Conservation (phyloP, 2,329 filamentous ascomycete species). For the Ceratocystis lukuohia region DNA sequence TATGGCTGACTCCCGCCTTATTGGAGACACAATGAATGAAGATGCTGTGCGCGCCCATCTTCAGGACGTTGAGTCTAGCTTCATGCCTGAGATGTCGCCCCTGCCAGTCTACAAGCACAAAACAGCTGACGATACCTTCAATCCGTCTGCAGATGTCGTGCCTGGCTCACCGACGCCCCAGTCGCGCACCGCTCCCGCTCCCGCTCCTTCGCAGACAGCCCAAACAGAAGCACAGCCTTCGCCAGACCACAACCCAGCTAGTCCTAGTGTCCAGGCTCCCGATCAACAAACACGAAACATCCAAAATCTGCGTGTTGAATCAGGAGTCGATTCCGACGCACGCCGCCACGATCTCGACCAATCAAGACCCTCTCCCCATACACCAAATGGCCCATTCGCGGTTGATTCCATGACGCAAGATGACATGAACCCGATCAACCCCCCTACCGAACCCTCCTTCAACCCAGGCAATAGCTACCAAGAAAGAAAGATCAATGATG, state of each 20-base stretch:
- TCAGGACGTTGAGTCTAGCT: slow-evolving; percentile 53
- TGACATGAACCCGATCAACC: slow-evolving; percentile 10
- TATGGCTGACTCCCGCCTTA: slow-evolving; percentile 24
- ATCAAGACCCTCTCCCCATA: neutral
- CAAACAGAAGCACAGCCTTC: neutral
- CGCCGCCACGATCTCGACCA: neutral
- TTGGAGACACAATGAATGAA: slow-evolving; percentile 39
- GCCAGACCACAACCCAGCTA: neutral
- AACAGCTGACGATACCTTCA: slow-evolving; percentile 43
- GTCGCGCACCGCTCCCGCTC: slow-evolving; percentile 10
- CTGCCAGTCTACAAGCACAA: slow-evolving; percentile 34
- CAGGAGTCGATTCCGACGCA: neutral
- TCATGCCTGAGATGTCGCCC: slow-evolving; percentile 45
- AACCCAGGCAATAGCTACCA: neutral
- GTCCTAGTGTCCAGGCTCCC: neutral
- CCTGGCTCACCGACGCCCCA: slow-evolving; percentile 21
- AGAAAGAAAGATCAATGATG: neutral
- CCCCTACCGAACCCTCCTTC: neutral
- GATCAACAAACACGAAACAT: neutral
- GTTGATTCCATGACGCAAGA: neutral
- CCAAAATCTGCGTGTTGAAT: neutral
- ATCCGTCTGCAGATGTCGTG: slow-evolving; percentile 34
- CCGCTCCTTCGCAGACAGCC: neutral
- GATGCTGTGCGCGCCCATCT: slow-evolving; percentile 43
- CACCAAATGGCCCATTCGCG: neutral